Conservation (phyloP, 2,329 filamentous ascomycete species). For the Colletotrichum tamarilloi region DNA sequence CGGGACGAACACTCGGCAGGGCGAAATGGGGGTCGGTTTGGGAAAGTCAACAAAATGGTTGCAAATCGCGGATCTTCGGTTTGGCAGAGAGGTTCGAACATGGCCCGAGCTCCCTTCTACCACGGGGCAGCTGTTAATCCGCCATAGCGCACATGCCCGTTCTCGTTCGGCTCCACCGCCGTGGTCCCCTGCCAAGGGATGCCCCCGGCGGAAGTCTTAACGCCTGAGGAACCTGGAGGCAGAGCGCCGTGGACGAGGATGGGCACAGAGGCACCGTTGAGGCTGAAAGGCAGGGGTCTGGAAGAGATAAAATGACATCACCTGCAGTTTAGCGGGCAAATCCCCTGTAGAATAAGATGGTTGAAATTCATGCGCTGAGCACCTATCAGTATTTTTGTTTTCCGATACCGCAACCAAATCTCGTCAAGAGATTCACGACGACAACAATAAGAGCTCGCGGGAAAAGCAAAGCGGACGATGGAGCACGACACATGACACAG, state of each 20-base stretch:
- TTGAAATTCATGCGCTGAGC: constrained; percentile 15
- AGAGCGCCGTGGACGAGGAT: background rate
- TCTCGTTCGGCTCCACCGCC: background rate
- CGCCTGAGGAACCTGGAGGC: background rate
- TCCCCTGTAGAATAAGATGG: constrained; percentile 18
- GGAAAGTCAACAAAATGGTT: constrained; percentile 18
- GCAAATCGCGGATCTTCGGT: constrained; percentile 29
- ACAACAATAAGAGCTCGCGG: background rate
- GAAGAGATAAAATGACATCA: constrained; percentile 30
- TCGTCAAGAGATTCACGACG: background rate
- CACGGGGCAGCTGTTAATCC: constrained; percentile 36
- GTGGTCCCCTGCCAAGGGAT: background rate
- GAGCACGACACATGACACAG: constrained; percentile 32
- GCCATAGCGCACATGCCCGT: background rate
- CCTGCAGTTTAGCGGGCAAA: constrained; percentile 18
- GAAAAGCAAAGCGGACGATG: constrained; percentile 10
- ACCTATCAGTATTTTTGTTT: background rate
- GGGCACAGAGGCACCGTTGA: background rate
- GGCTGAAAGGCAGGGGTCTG: constrained; percentile 28
- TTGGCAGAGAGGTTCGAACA: constrained; percentile 12
- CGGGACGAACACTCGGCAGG: constrained; percentile 22
- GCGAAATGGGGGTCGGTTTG: constrained; percentile 17
- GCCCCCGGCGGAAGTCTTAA: background rate
- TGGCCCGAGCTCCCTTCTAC: constrained; percentile 41
- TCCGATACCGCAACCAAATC: constrained; percentile 10